A percentile compares a stretch with the other conserved stretches of the same genome.
Evolutionary conservation across 1,139 yeast species (phyloP).

Genomic region (Yamadazyma atmosphaerica): DNA sequence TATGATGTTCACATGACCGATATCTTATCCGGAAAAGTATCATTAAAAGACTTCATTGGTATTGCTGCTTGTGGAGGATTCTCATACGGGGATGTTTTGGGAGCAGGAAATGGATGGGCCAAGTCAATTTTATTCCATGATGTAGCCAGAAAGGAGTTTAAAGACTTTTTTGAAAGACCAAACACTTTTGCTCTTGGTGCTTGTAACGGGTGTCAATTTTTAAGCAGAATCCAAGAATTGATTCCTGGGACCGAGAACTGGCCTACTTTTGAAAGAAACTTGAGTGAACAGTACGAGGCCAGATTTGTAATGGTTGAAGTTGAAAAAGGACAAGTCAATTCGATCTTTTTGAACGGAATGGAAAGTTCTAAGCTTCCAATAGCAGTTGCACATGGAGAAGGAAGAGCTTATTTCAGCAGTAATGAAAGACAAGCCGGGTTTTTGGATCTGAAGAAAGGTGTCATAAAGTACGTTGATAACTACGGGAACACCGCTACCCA

Average conservation of each 20-base stretch:
- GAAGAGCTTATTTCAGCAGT: conserved; percentile 72
- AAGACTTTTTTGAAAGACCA: conserved; percentile 76
- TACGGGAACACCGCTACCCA: conserved; percentile 79
- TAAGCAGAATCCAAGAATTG: conserved; percentile 81
- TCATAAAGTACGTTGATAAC: conserved; percentile 84
- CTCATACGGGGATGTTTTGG: conserved; percentile 97
- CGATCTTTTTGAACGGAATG: conserved; percentile 87
- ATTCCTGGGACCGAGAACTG: conserved; percentile 96
- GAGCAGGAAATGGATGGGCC: conserved; percentile 99
- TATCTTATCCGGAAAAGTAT: conserved; percentile 68
- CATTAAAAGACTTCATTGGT: conserved; percentile 84
- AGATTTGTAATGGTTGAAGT: conserved; percentile 91
- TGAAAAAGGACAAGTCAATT: conserved; percentile 49
- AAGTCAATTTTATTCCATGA: conserved; percentile 91
- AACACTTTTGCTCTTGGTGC: conserved; percentile 99
- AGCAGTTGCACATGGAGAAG: conserved; percentile 99
- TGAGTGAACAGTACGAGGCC: conserved; percentile 95
- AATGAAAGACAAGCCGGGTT: conserved; percentile 43
- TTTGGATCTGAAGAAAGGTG: conserved; percentile 49
- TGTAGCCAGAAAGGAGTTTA: conserved; percentile 72
- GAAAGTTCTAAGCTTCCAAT: conserved; percentile 89
- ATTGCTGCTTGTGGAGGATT: conserved; percentile 99
- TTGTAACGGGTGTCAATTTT: conserved; percentile 98
- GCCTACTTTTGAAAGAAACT: conserved; percentile 94
- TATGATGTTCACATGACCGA: conserved; percentile 98